Conservation (phyloP, 768 basidiomycete genomes). For the Boletus eberwhitei region DNA sequence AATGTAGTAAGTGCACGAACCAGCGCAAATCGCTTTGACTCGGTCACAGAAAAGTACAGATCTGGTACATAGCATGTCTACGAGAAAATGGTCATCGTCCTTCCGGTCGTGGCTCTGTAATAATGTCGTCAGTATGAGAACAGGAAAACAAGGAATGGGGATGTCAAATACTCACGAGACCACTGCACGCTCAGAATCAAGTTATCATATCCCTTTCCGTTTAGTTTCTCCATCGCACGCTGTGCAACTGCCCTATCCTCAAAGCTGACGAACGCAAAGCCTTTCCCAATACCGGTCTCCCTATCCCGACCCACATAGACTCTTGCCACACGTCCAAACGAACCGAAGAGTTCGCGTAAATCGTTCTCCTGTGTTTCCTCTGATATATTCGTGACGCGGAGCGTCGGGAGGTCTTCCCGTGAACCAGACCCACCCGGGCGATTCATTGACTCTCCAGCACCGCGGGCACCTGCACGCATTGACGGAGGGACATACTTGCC, state of each 20-base stretch:
- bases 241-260: slow-evolving; percentile 79
- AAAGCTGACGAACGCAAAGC: slow-evolving; percentile 97
- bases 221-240: slow-evolving; percentile 85
- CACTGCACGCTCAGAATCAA: slow-evolving; percentile 72
- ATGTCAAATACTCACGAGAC: slow-evolving; percentile 47
- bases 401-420: slow-evolving; percentile 91
- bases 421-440: slow-evolving; percentile 42
- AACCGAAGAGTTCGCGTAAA: slow-evolving; percentile 84
- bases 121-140: not conserved
- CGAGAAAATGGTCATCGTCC: slow-evolving; percentile 25
- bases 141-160: not conserved
- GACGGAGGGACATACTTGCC: slow-evolving; percentile 96
- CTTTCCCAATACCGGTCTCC: slow-evolving; percentile 93
- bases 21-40: not conserved
- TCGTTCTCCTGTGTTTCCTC: slow-evolving; percentile 95
- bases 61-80: slow-evolving; percentile 3
- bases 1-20: not conserved
- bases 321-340: slow-evolving; percentile 80
- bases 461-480: slow-evolving; percentile 70
- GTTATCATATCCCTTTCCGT: slow-evolving; percentile 91
- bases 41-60: not conserved
- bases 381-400: slow-evolving; percentile 95
- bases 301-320: slow-evolving; percentile 95
- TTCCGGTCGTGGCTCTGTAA: slow-evolving; percentile 44
- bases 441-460: slow-evolving; percentile 73